These are phyloP conservation scores for Colletotrichum plurivorum DNA, from an alignment of 2,329 filamentous ascomycete species.

Conservation along the genomic window DNA sequence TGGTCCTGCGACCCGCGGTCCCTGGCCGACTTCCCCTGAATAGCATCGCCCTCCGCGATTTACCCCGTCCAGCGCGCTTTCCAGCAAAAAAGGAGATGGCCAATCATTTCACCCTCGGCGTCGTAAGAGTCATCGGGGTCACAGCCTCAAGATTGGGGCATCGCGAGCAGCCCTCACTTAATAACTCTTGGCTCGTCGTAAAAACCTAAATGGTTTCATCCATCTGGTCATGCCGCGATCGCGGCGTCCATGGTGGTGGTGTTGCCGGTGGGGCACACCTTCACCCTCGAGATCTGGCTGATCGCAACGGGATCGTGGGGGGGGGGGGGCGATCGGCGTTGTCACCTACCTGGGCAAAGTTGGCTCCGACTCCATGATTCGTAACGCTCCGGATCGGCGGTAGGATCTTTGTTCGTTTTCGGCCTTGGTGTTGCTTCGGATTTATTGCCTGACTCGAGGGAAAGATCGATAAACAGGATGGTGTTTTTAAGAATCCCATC, in stretches of 20 bases:
- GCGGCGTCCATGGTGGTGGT: background rate
- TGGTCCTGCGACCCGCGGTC: no score
- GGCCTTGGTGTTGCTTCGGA: slow-evolving; percentile 3
- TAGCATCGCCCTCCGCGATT: no score
- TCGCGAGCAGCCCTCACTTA: no score
- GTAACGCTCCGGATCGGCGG: slow-evolving; percentile 20
- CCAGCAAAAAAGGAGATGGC: no score
- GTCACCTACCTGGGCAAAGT: background rate
- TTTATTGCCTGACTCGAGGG: background rate
- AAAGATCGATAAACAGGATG: background rate
- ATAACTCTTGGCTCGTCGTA: no score
- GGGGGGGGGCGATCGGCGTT: slow-evolving; percentile 33
- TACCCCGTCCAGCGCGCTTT: no score
- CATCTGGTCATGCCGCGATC: no score
- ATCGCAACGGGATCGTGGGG: slow-evolving; percentile 15
- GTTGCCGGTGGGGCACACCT: background rate
- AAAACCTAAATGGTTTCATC: no score
- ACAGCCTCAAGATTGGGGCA: no score
- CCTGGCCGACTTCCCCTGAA: no score
- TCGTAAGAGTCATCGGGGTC: no score
- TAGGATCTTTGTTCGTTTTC: background rate
- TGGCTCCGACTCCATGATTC: slow-evolving; percentile 2
- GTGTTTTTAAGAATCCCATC: slow-evolving; percentile 6
- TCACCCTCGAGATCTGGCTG: background rate
- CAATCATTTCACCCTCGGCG: no score